Evolutionary conservation across 148 eudicot genomes (phyloP), one percentile per base, ranked within the genome.

Genomic region (Camellia granthamiana): DNA sequence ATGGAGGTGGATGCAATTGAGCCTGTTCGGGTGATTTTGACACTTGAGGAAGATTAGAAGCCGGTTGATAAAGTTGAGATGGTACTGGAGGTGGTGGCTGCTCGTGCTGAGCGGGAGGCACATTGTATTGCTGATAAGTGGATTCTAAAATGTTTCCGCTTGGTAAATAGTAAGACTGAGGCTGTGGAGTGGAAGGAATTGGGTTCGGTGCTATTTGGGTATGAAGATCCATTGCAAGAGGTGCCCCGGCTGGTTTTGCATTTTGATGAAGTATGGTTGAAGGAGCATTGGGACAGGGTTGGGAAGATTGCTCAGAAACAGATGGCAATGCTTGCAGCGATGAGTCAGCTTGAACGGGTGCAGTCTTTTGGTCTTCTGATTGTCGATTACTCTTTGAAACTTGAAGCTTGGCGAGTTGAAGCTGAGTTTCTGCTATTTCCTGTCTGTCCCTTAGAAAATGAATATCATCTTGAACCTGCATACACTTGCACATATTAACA

Each of bases 381-480:
- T 72, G 77, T 6, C 8, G 30, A 46, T 9, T 16, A 19, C 19
- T 61, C 18, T 46, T 8, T 18, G 77, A 8, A n/a, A 67, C 67
- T 54, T 72, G 77, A 73, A 73, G 77, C 30, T 73, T 80, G n/a
- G 77, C 47, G 44, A 80, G 82, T 47, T 16, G 82, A 61, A 80
- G 60, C 63, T 62, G 52, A 18, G 82, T 41, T 73, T 80, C 82
- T 49, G 77, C 58, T 60, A 80, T 80, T 60, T 80, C 82, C 43
- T 72, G 77, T 41, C 70, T 80, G 61, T 80, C 82, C 52, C 52
- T 80, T 3, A 80, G 19, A 69, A 80, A 30, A 8, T 21, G 71
- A 8, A 80, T 16, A 16, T 61, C 77, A 23, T 62, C 69, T 46
- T 80, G 77, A 73, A 80, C 82, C 82, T 80, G 77, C 77, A 47